phyloP scores from a whole-genome alignment of 2,329 filamentous ascomycete genomes.

The Ophiostoma ulmi region DNA sequence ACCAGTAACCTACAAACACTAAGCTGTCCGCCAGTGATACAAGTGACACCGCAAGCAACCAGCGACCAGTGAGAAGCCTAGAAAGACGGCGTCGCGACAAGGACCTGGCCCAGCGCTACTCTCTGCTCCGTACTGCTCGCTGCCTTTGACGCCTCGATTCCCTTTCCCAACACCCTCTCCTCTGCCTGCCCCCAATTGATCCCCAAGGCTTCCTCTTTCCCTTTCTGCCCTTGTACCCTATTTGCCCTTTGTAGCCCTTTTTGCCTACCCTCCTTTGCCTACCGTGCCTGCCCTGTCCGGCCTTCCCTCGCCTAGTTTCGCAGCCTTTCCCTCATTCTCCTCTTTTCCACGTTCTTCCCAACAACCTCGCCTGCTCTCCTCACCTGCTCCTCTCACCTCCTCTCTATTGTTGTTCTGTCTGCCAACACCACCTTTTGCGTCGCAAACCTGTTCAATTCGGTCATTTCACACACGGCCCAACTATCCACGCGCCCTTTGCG shows the following conservation, averaged over 20 bases:
- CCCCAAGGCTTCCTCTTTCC: slow-evolving; percentile 10
- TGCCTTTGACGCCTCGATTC: not conserved
- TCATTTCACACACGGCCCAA: not conserved
- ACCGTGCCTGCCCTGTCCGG: slow-evolving; percentile 3
- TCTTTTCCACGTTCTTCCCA: slow-evolving; percentile 19
- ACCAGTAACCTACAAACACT: not conserved
- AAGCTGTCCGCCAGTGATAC: not conserved
- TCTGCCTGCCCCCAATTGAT: not conserved
- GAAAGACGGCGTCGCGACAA: not conserved
- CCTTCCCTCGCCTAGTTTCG: slow-evolving; percentile 12
- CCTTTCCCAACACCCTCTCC: not conserved
- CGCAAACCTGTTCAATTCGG: not conserved
- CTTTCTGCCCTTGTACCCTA: not conserved
- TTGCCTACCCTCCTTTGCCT: not conserved
- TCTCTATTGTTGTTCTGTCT: not conserved
- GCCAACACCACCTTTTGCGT: not conserved
- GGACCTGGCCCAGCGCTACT: slow-evolving; percentile 4
- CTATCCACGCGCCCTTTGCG: not conserved
- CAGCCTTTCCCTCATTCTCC: slow-evolving; percentile 18
- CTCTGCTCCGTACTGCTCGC: not conserved
- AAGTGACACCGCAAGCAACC: not conserved
- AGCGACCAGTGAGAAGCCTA: not conserved
- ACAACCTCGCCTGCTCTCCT: slow-evolving; percentile 2
- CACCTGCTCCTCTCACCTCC: not conserved
- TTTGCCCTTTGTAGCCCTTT: slow-evolving; percentile 6